phyloP scores from a whole-genome alignment of 2,329 filamentous ascomycete genomes.

The Hypoxylon sp. region DNA sequence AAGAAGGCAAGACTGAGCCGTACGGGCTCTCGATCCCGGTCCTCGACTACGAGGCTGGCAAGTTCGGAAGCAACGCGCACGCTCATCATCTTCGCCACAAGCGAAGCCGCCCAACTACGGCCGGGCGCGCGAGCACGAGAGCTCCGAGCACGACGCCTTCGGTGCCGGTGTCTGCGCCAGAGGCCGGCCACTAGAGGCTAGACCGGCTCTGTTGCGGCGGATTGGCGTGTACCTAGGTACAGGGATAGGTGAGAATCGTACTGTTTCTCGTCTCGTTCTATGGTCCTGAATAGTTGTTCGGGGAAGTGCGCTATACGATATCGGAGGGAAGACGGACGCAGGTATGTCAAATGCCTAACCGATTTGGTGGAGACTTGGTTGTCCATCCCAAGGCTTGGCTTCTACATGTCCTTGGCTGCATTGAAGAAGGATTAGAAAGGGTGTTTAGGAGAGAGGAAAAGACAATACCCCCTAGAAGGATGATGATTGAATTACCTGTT shows the following conservation, averaged over 20 bases:
- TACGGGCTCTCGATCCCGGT: conserved; percentile 89
- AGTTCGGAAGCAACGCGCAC: conserved; percentile 39
- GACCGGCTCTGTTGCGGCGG: conserved; percentile 1
- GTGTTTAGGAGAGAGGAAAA: conserved; percentile 3
- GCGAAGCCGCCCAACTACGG: conserved; percentile 42
- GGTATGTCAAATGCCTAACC: background rate
- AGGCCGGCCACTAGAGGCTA: conserved; percentile 30
- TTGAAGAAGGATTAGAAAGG: background rate
- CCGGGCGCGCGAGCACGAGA: conserved; percentile 30
- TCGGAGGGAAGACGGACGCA: background rate
- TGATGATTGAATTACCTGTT: conserved; percentile 3
- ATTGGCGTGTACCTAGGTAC: background rate
- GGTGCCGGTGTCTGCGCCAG: conserved; percentile 35
- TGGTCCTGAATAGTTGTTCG: background rate
- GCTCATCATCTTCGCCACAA: conserved; percentile 37
- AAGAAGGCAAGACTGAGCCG: conserved; percentile 77
- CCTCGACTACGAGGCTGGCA: conserved; percentile 53
- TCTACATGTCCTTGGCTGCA: background rate
- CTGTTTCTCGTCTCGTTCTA: too few species aligned
- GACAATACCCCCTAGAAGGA: conserved; percentile 28
- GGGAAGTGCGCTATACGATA: background rate
- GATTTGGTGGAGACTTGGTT: conserved; percentile 9
- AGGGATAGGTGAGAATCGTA: too few species aligned
- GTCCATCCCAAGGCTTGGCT: background rate
- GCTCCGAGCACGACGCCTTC: conserved; percentile 31